Base-by-base conservation (phyloP, 2,329 filamentous ascomycete species). In the Pseudocercospora crystallina region DNA sequence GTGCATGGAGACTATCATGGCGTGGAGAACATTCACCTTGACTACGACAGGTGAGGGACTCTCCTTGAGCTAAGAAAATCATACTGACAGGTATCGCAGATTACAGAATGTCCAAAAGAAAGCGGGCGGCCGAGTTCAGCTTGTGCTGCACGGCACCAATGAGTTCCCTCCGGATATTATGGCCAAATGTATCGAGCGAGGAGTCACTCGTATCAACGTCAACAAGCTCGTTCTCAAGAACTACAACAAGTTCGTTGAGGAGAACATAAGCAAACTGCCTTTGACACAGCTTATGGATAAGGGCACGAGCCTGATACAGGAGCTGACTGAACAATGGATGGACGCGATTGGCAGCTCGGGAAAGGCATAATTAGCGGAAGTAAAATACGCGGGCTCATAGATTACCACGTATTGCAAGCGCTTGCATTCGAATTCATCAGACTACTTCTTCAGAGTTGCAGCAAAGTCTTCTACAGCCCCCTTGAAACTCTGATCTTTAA, bases 1-100 rank as follows among this genome's bases (percentile, higher is more conserved):
- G 83, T 90, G 38, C 86, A 90, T 69, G 86, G 86, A 5, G 81
- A 84, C 60, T 89, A 90, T 68, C 88, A 89, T 69, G 85, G 85
- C 0, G 78, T 81, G 0, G 71, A 80, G 12, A 86, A 85, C 26
- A 71, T 71, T 17, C 74, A 78, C 65, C 68, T 86, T 13, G 84
- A 87, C 61, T 85, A 81, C 65, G 80, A 77, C 14, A 69, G 78
- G 51, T 66, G 53, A 48, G 63, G 5, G 5, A 2, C 8, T 13
- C 14, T 33, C 20, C 1, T 8, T 2, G 10, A 31, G 3, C 9
- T 8, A n/a, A 2, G 12, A 15, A 11, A 10, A 8, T 9, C 10
- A 33, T 32, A 37, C 30, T 44, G 37, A 47, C 37, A 46, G 5
- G 2, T 1, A 17, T 36, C 11, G 3, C 51, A 66, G 66, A 43